These are phyloP conservation scores for Fonsecaea nubica DNA, from an alignment of 2,329 filamentous ascomycete genomes.

Conservation along the genomic window DNA sequence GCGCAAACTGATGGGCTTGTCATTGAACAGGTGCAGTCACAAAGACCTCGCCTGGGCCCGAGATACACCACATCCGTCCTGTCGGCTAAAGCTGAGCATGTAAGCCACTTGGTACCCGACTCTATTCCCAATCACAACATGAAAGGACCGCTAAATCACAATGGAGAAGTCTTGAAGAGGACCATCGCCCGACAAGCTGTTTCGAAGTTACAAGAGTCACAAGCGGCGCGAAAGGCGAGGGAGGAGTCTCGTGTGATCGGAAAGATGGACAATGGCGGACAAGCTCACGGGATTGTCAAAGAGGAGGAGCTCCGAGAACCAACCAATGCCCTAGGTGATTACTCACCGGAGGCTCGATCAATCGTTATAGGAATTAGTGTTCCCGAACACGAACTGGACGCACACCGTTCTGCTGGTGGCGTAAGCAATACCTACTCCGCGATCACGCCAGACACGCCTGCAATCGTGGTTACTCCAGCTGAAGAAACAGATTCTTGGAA, in stretches of 20 bases:
- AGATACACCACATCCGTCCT: slow-evolving; percentile 32
- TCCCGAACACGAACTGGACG: slow-evolving; percentile 45
- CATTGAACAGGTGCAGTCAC: slow-evolving; percentile 36
- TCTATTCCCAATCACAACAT: not conserved
- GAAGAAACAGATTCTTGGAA: slow-evolving; percentile 49
- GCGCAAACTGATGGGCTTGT: slow-evolving; percentile 31
- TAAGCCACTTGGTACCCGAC: slow-evolving; percentile 19
- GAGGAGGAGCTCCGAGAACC: slow-evolving; percentile 9
- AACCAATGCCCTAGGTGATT: slow-evolving; percentile 7
- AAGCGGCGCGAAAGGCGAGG: slow-evolving; percentile 19
- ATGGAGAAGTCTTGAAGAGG: slow-evolving; percentile 4
- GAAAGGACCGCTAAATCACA: not conserved
- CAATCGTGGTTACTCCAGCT: slow-evolving; percentile 56
- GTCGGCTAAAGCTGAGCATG: slow-evolving; percentile 37
- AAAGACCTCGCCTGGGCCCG: slow-evolving; percentile 31
- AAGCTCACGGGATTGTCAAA: not conserved
- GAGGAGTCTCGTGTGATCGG: not conserved
- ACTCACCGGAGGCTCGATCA: slow-evolving; percentile 54
- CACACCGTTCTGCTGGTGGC: slow-evolving; percentile 29
- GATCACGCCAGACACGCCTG: slow-evolving; percentile 51
- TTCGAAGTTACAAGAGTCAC: slow-evolving; percentile 25
- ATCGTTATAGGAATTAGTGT: slow-evolving; percentile 56
- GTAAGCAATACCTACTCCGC: slow-evolving; percentile 43
- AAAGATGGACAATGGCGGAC: not conserved
- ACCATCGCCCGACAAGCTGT: slow-evolving; percentile 20